These are phyloP conservation scores for Nitzschia sp. DNA, from an alignment of 108 stramenopile species.

Conservation along the genomic window DNA sequence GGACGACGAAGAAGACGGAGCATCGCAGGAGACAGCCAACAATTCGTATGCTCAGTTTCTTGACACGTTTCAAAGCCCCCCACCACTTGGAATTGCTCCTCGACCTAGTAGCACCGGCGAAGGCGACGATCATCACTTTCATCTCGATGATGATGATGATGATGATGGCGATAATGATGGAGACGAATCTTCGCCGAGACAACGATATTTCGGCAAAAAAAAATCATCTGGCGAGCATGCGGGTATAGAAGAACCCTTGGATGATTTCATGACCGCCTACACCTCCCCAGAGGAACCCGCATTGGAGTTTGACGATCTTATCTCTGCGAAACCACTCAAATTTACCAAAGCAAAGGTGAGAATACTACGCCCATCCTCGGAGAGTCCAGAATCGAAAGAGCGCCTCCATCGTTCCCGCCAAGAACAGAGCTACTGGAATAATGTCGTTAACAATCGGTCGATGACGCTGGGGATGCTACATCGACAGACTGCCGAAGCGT, in stretches of 20 bases:
- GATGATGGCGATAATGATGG: no score
- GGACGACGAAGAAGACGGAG: background rate
- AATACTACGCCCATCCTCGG: background rate
- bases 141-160: background rate
- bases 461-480: constrained; percentile 6
- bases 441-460: background rate
- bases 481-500: constrained; percentile 19
- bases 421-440: constrained; percentile 6
- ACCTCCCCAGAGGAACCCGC: background rate
- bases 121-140: background rate
- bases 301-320: background rate
- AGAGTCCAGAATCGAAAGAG: background rate
- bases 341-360: background rate
- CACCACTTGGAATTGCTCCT: background rate
- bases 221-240: no score
- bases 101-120: no score
- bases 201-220: no score
- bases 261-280: constrained; percentile 7
- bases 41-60: background rate
- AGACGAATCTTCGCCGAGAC: no score
- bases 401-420: background rate
- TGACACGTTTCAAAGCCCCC: background rate
- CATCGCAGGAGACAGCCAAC: background rate
- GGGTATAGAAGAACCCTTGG: background rate
- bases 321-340: background rate